Evolutionary conservation across 345 rosid species (phyloP).

Genomic region (Salix arbutifolia): DNA sequence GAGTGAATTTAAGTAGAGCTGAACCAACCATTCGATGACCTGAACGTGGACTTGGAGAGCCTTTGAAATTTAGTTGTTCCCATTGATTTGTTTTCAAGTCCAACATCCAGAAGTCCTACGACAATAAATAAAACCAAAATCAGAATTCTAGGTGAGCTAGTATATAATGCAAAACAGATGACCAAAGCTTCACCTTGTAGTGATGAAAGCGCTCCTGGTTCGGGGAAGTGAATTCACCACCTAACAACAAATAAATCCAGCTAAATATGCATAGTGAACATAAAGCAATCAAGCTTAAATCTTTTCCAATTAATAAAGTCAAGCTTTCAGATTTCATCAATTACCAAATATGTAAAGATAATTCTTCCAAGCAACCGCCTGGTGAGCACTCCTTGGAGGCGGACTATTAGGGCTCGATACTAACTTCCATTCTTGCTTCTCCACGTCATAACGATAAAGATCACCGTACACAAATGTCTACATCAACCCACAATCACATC

Average conservation of each 20-base stretch:
- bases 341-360: conserved; percentile 88
- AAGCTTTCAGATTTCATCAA: not conserved
- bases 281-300: not conserved
- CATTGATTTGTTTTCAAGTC: conserved; percentile 92
- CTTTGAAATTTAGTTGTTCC: conserved; percentile 89
- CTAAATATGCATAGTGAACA: not conserved
- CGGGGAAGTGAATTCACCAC: conserved; percentile 97
- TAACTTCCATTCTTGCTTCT: conserved; percentile 84
- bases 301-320: not conserved
- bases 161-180: not conserved
- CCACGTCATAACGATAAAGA: conserved; percentile 81
- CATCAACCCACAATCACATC: conserved; percentile 16
- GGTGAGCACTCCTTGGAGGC: conserved; percentile 97
- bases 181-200: conserved; percentile 59
- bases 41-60: conserved; percentile 86
- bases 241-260: conserved; percentile 29
- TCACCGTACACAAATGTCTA: conserved; percentile 92
- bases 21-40: conserved; percentile 93
- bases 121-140: not conserved
- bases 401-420: conserved; percentile 94
- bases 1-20: conserved; percentile 1
- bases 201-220: conserved; percentile 96
- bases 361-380: conserved; percentile 96
- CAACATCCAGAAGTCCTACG: conserved; percentile 88
- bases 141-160: not conserved